A percentile compares a stretch with the other conserved stretches of the same genome.
Conservation (phyloP, 257 asterid genomes). For the Solanum peruvianum region DNA sequence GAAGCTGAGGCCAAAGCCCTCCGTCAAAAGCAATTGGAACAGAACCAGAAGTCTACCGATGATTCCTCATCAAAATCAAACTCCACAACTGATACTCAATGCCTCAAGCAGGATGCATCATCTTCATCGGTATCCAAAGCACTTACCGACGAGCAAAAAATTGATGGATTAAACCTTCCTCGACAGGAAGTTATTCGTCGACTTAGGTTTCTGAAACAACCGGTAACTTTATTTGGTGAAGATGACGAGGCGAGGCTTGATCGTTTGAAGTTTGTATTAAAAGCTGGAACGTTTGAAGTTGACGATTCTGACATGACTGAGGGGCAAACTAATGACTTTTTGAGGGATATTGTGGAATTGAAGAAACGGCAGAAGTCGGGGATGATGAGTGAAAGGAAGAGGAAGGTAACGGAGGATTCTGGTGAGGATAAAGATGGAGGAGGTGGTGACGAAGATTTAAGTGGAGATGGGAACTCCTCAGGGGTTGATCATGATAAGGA, state of each 20-base stretch:
- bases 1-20: constrained; percentile 74
- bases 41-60: constrained; percentile 8
- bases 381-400: constrained; percentile 63
- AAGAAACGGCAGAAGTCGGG: constrained; percentile 91
- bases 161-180: constrained; percentile 56
- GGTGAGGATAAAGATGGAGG: constrained; percentile 84
- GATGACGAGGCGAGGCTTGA: constrained; percentile 80
- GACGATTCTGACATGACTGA: constrained; percentile 95
- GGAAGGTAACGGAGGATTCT: constrained; percentile 51
- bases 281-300: constrained; percentile 77
- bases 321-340: constrained; percentile 89
- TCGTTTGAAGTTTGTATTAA: constrained; percentile 61
- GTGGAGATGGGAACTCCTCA: constrained; percentile 66
- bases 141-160: constrained; percentile 56
- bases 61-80: constrained; percentile 28
- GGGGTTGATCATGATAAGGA: constrained; percentile 78
- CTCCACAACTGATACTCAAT: constrained; percentile 35
- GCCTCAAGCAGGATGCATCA: constrained; percentile 38
- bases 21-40: constrained; percentile 36
- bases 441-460: constrained; percentile 64
- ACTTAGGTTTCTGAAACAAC: constrained; percentile 73
- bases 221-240: constrained; percentile 84
- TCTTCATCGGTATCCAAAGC: constrained; percentile 31
- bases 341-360: constrained; percentile 81
- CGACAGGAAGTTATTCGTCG: constrained; percentile 83